Base-by-base conservation (phyloP, 345 rosid genomes). In the Eutrema japonicum region DNA sequence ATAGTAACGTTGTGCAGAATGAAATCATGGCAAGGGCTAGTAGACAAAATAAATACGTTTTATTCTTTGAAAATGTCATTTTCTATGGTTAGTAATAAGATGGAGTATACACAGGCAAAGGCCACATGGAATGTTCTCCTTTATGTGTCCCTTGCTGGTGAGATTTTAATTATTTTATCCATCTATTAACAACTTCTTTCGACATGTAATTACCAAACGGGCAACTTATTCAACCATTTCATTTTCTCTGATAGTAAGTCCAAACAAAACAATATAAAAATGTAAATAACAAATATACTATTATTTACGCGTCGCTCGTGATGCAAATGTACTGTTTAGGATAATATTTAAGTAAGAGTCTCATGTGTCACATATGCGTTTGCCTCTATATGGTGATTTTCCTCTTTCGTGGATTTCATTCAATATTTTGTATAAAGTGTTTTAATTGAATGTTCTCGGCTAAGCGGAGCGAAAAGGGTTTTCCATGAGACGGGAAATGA, bases 111-210 rank as follows among this genome's bases (percentile, higher is more conserved):
- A 27, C 56, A 71, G 55, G 72, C 80, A 72, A 58, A 71, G 49
- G 8, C 68, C 80, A 77, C 76, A 77, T 77, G 80, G 63, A 77
- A 77, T 77, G 80, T 77, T 77, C 68, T 64, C 56, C 72, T 64
- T 77, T 71, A 57, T 58, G 72, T 26, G 40, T 77, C 6, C 68
- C 13, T 30, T 58, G 72, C 54, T 49, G 67, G 48, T 71, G 67
- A 64, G 48, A 64, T 57, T 63, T 55, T 30, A 43, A 63, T 70
- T 32, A 70, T 70, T 68, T 18, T 68, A 56, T 56, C 48, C 18
- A 4, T 45, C 57, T 30, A 14, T 49, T 60, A 57, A 59, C 46
- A 13, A 35, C 43, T 29, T 41, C 29, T 52, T 53, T 66, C 53
- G n/a, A 30, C 58, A 64, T 55, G 58, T 66, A 41, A 66, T 74